Evolutionary conservation across 805 yeast genomes (phyloP), one percentile per base, ranked within the genome.

Genomic region (Wilhelminamyces savonicus): DNA sequence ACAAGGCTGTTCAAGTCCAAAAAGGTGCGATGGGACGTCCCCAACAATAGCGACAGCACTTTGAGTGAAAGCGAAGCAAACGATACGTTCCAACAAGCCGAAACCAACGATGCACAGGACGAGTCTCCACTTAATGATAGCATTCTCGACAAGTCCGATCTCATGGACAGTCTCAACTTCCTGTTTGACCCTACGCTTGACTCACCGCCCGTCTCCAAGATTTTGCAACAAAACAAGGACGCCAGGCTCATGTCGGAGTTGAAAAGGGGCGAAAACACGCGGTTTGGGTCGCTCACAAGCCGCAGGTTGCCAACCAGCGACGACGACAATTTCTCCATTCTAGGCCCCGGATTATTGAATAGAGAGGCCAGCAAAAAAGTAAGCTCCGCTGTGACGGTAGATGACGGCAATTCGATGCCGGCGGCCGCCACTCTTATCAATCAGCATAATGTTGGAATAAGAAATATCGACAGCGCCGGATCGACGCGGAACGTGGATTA

Each of bases 331-430:
- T 42, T 26, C 23, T 31, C 29, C 21, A 29, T 26, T 7, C 33
- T 46, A 16, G 50, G 43, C 29, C 34, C 41, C 7, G 59, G 62
- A 3, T 42, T 62, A 21, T 48, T 62, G 16, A 62, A 63, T 36
- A 60, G 54, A 32, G 50, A 42, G 27, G 66, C 66, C 16, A 50
- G 58, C 37, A 41, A 49, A 4, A 49, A 43, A 14, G 32, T 51
- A 3, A 22, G 33, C 8, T 21, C 16, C 17, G 32, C n/a, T n/a
- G n/a, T n/a, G n/a, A n/a, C n/a, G n/a, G n/a, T n/a, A n/a, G n/a
- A n/a, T n/a, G n/a, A n/a, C n/a, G n/a, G n/a, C n/a, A n/a, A n/a
- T n/a, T n/a, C n/a, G n/a, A n/a, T n/a, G n/a, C n/a, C n/a, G n/a
- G n/a, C n/a, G n/a, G n/a, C n/a, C n/a, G n/a, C n/a, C n/a, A n/a